Evolutionary conservation across 306 rosid genomes (phyloP).

Genomic region (Cercis canadensis): DNA sequence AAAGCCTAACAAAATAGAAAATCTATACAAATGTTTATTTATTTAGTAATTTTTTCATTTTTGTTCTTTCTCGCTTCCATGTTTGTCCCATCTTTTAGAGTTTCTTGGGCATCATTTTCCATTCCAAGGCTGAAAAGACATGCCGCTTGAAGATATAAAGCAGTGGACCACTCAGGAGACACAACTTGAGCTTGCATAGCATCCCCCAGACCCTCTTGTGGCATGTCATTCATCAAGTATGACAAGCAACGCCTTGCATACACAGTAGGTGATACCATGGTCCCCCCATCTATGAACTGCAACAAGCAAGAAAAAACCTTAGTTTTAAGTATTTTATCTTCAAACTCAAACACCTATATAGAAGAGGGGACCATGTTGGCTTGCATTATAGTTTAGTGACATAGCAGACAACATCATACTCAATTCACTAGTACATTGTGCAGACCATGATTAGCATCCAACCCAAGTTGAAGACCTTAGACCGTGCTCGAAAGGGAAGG

Average conservation of each 20-base stretch:
- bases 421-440: too few species aligned
- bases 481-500: too few species aligned
- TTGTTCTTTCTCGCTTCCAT: slow-evolving; percentile 43
- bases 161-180: slow-evolving; percentile 62
- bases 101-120: slow-evolving; percentile 54
- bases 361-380: too few species aligned
- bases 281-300: slow-evolving; percentile 61
- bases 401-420: too few species aligned
- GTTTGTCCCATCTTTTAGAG: slow-evolving; percentile 54
- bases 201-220: slow-evolving; percentile 54
- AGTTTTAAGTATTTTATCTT: too few species aligned
- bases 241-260: slow-evolving; percentile 56
- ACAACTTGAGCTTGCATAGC: slow-evolving; percentile 65
- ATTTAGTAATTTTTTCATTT: too few species aligned
- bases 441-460: too few species aligned
- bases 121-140: slow-evolving; percentile 49
- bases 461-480: too few species aligned
- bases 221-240: slow-evolving; percentile 49
- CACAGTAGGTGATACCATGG: slow-evolving; percentile 60
- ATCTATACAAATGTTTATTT: too few species aligned
- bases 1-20: too few species aligned
- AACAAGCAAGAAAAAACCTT: not conserved
- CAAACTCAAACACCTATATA: too few species aligned
- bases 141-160: slow-evolving; percentile 58
- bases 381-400: too few species aligned